phyloP scores from a whole-genome alignment of 2,329 filamentous ascomycete genomes.

The Verruconis gallopava region DNA sequence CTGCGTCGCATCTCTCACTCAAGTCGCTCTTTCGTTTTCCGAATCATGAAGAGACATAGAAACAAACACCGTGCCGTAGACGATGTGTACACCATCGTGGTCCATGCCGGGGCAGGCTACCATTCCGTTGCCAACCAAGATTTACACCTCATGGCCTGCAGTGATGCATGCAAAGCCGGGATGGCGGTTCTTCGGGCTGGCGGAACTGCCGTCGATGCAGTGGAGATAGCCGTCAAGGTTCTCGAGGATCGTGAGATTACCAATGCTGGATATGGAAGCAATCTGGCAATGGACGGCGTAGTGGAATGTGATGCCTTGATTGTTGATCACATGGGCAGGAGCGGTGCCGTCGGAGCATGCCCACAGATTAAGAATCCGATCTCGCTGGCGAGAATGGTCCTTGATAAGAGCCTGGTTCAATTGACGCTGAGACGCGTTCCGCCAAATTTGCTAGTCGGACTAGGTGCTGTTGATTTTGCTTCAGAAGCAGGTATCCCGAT shows the following conservation, averaged over 20 bases:
- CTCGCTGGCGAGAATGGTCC: conserved; percentile 67
- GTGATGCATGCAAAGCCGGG: conserved; percentile 68
- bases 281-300: conserved; percentile 75
- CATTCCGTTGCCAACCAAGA: conserved; percentile 80
- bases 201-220: conserved; percentile 70
- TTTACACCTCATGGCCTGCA: conserved; percentile 73
- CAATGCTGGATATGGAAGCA: conserved; percentile 92
- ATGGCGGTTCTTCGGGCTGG: conserved; percentile 74
- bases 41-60: background rate
- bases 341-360: conserved; percentile 84
- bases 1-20: no score
- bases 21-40: no score
- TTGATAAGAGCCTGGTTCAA: conserved; percentile 62
- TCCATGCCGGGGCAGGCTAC: conserved; percentile 90
- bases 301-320: conserved; percentile 94
- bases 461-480: conserved; percentile 80
- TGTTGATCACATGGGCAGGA: conserved; percentile 80
- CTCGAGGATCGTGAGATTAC: conserved; percentile 93
- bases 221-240: conserved; percentile 75
- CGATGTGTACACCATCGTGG: conserved; percentile 71
- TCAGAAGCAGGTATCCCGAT: conserved; percentile 61
- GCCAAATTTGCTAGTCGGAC: conserved; percentile 78
- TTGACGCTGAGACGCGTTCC: conserved; percentile 81
- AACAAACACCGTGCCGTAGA: conserved; percentile 17
- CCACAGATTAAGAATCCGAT: conserved; percentile 88